Base-by-base conservation (phyloP, 2,329 filamentous ascomycete genomes). In the Ilyonectria sp. region DNA sequence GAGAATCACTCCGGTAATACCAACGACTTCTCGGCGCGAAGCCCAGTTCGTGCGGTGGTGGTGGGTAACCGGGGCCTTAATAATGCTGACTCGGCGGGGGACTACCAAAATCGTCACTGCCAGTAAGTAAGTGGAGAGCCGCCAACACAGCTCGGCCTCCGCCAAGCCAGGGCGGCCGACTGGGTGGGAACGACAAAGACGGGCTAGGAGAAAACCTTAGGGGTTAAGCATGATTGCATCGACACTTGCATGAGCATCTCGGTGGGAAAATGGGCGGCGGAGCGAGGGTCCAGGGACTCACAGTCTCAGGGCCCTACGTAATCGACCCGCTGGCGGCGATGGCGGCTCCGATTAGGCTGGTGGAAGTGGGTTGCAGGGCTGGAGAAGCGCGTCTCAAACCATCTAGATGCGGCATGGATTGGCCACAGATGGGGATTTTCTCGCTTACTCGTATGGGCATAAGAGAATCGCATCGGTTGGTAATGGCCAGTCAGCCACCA, bases 401-500 rank as follows among this genome's bases (percentile, higher is more conserved):
- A 33, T 50, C 60, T 53, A 26, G 56, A 50, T 49, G 5, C n/a
- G 44, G 50, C 23, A 50, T 33, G 54, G 54, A 64, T 59, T 64
- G 61, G 55, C 61, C 40, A 47, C 37, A 46, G 49, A 46, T 40
- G 43, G 61, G 47, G 26, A 58, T 63, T 21, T 33, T 33, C 40
- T 65, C 62, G 56, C 62, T 60, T 65, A 65, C 56, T 65, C 49
- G 61, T 65, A 44, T 60, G 9, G 15, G 49, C 56, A 65, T 55
- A 50, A 60, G 31, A 31, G 55, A 54, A 55, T 3, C 47, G 19
- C 29, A 59, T 55, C 55, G 58, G 63, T 74, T 74, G 67, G 72
- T 74, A 71, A 74, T 73, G 58, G n/a, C 71, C 63, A 63, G 69
- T 75, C 60, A 74, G 68, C 71, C 67, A 59, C 57, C 21, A 49